These are phyloP conservation scores for Arthrobotrys megalospora DNA, from an alignment of 2,329 filamentous ascomycete genomes.

Conservation along the genomic window DNA sequence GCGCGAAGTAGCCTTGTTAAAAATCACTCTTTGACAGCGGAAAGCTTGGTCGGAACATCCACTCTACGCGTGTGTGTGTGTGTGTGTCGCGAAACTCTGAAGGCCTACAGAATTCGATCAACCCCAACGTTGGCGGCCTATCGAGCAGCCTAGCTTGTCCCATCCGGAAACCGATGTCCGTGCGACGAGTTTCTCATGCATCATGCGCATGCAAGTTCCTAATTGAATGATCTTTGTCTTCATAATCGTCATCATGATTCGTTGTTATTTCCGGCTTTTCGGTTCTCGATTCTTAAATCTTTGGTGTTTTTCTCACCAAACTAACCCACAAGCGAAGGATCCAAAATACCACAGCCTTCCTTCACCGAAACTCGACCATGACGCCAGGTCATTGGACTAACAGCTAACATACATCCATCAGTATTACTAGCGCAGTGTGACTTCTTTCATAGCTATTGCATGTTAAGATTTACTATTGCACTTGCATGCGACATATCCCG, in stretches of 20 bases:
- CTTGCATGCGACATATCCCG: slow-evolving; percentile 3
- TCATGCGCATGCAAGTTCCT: neutral
- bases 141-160: neutral
- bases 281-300: no score
- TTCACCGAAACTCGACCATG: slow-evolving; percentile 9
- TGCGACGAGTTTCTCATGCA: slow-evolving; percentile 5
- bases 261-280: neutral
- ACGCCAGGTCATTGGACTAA: slow-evolving; percentile 1
- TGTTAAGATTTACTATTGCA: neutral
- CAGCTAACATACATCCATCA: neutral
- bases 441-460: neutral
- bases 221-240: neutral
- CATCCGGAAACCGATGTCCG: neutral
- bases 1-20: no score
- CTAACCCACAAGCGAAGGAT: slow-evolving; percentile 41
- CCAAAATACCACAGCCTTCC: slow-evolving; percentile 41
- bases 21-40: slow-evolving; percentile 4
- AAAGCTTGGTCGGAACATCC: neutral
- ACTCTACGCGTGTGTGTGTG: neutral
- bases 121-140: slow-evolving; percentile 1
- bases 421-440: neutral
- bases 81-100: slow-evolving; percentile 12
- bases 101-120: slow-evolving; percentile 11
- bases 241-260: neutral
- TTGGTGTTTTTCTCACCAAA: no score